Evolutionary conservation across 495 filamentous ascomycete species (phyloP), one percentile per base, ranked within the genome.

Genomic region (Penicillium angulare): DNA sequence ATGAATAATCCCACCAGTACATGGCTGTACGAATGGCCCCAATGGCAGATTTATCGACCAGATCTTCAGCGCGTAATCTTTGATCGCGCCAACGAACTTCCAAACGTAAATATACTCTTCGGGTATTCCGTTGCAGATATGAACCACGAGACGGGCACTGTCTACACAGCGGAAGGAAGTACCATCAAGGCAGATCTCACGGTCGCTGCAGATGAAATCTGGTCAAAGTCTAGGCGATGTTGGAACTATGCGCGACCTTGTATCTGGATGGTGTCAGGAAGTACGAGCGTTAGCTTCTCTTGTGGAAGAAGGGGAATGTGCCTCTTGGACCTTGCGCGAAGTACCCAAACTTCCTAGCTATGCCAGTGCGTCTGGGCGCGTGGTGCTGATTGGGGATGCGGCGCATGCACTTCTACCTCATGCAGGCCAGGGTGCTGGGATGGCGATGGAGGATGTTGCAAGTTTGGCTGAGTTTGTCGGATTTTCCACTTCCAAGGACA

Each of bases 381-480:
- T 55, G 45, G 47, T 47, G 39, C 26, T 55, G 15, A 35, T 55
- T 46, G 52, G 52, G 21, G 52, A 55, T 23, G 52, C 52, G 13
- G 52, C 52, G 16, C 52, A 55, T 55, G 46, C 52, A 27, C 52
- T 55, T 31, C 47, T 55, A 29, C 52, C 52, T 27, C 52, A 55
- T 51, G 52, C 52, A 36, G 52, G 46, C 4, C 52, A 55, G 32
- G 52, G 52, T 29, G 52, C 52, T 7, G 52, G 52, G 21, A 55
- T 55, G 52, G 52, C 52, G 40, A 44, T 55, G 13, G 52, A 55
- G 31, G 52, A 55, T 51, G 38, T 40, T 8, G 52, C 52, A 32
- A 45, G 40, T 45, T 42, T 55, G 29, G 39, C 47, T 36, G 52
- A 55, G 52, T 55, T 55, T 20, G 20, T 55, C 22, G 47, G 40